Base-by-base conservation (phyloP, 805 yeast species). In the Kodamaea kakaduensis region DNA sequence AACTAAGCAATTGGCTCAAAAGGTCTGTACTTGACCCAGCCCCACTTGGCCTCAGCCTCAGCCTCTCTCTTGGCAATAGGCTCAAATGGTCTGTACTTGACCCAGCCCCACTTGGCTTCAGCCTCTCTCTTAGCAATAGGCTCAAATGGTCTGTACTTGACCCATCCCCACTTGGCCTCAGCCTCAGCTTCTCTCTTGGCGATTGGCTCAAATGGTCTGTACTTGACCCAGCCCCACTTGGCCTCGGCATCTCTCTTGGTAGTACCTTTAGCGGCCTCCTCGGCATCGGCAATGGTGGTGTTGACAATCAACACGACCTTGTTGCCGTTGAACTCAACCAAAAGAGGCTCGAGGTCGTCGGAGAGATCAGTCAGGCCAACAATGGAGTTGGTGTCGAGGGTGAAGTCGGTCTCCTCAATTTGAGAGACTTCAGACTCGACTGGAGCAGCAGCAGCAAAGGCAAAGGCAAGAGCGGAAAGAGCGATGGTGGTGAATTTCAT, bases 1-100 rank as follows among this genome's bases (percentile, higher is more conserved):
- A n/a, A n/a, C n/a, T n/a, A 23, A 8, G 25, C 25, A 10, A 40
- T 29, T 20, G 47, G 47, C 25, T 40, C 38, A 10, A 37, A 40
- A 9, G 26, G 12, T 8, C 37, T 21, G 24, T 32, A 38, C 9
- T 9, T 13, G 25, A 32, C 18, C 41, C 38, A 39, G 34, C 27
- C 25, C 28, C 34, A 34, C 5, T 33, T 27, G 10, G 33, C 32
- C 7, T 24, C 24, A 25, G 45, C 42, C 3, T 36, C 27, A 20
- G 36, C 44, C 13, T 41, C 45, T 39, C 49, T 41, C 42, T 45
- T 45, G 18, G 22, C 16, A 19, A 40, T 27, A 14, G 46, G 46
- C 20, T 40, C 37, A 10, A 36, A 39, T 10, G 28, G 12, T 8
- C 37, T 21, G 24, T 32, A 38, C 9, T 9, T 13, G 25, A 32